Conservation (phyloP, 2,329 filamentous ascomycete genomes). For the Fusarium brachygibbosum region DNA sequence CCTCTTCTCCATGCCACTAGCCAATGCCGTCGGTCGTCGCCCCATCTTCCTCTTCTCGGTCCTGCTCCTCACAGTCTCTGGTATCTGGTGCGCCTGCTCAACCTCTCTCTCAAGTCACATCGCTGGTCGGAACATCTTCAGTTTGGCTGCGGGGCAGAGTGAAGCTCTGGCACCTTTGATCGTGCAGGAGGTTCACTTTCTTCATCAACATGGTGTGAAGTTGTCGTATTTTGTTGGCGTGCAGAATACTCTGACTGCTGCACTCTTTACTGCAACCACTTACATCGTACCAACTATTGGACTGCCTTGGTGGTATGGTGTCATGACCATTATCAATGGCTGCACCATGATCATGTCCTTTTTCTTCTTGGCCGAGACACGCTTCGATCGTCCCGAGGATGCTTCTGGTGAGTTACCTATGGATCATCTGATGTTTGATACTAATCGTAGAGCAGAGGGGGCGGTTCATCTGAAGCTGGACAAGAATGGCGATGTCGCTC, state of each 20-base stretch:
- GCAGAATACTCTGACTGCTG: conserved; percentile 2
- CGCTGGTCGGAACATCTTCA: neutral
- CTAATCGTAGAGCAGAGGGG: neutral
- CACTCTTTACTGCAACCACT: neutral
- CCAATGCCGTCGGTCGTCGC: conserved; percentile 2
- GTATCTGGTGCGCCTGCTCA: conserved; percentile 18
- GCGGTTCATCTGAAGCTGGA: conserved; percentile 2
- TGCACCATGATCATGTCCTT: conserved; percentile 1
- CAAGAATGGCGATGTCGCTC: neutral
- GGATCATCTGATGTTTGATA: accelerated
- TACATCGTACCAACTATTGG: conserved; percentile 15
- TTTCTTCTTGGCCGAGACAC: conserved; percentile 9
- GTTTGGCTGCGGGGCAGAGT: conserved; percentile 17
- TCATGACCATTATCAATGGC: conserved; percentile 8
- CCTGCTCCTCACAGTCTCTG: neutral
- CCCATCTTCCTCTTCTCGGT: conserved; percentile 5
- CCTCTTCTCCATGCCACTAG: conserved; percentile 6
- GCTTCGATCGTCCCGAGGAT: conserved; percentile 14
- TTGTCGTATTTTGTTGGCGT: conserved; percentile 16
- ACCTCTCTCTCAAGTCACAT: conserved; percentile 16
- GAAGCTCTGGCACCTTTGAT: conserved; percentile 14
- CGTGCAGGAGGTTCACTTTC: conserved; percentile 9
- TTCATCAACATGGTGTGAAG: conserved; percentile 3
- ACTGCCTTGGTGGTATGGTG: conserved; percentile 14
- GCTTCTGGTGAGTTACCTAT: neutral